A percentile compares a stretch with the other conserved stretches of the same genome.
Evolutionary conservation across 305 asterid species (phyloP).

Genomic region (Fraxinus latifolia): DNA sequence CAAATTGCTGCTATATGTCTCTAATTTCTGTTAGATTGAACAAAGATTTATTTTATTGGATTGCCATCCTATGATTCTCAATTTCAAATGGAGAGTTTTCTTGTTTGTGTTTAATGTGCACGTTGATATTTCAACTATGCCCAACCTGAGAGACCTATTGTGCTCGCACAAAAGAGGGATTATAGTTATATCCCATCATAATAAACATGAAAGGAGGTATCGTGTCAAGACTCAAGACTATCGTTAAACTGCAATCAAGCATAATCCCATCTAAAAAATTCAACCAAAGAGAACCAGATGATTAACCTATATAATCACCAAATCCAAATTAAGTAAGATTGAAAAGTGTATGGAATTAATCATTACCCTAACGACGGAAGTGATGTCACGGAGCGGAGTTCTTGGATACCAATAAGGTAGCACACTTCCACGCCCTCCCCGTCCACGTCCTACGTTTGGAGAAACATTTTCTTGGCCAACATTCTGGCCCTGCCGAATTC

Average conservation of each 20-base stretch:
- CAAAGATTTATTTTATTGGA: not conserved
- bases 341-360: not conserved
- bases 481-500: constrained; percentile 27
- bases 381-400: constrained; percentile 62
- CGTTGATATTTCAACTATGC: not conserved
- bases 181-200: not conserved
- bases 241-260: not conserved
- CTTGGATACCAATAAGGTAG: constrained; percentile 81
- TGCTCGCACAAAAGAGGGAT: not conserved
- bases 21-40: not conserved
- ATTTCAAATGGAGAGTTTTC: not conserved
- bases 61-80: not conserved
- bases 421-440: constrained; percentile 36
- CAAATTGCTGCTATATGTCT: not conserved
- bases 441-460: constrained; percentile 31
- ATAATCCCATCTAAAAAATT: not conserved
- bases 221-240: not conserved
- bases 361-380: constrained; percentile 58
- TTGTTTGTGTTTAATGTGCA: not conserved
- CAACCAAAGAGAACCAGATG: not conserved
- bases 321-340: not conserved
- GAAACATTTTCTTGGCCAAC: constrained; percentile 32
- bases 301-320: not conserved
- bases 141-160: not conserved
- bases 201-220: not conserved